Percentiles rank a stretch among this genome's conserved stretches.
Evolutionary conservation across 208 protist species (phyloP).

Genomic region (Strigomonas galati): DNA sequence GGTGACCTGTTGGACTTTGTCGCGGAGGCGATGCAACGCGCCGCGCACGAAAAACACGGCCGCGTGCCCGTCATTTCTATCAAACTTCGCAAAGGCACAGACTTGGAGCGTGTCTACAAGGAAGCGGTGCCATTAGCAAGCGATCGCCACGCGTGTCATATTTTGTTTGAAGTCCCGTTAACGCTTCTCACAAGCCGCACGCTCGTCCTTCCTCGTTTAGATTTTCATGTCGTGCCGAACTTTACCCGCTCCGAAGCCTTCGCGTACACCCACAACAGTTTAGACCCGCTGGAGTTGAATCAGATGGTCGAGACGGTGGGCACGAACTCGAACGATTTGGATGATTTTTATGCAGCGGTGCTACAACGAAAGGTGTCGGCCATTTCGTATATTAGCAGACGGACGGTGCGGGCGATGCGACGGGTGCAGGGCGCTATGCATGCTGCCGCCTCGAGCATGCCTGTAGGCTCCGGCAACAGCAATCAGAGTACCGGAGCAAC

Average conservation of each 20-base stretch:
- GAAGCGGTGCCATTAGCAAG: constrained; percentile 65
- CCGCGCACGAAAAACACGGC: constrained; percentile 22
- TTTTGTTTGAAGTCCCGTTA: constrained; percentile 72
- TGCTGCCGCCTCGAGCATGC: constrained; percentile 6
- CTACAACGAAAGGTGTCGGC: constrained; percentile 48
- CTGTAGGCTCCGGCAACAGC: too few species aligned
- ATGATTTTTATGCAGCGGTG: constrained; percentile 76
- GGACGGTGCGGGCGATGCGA: constrained; percentile 69
- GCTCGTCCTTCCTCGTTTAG: constrained; percentile 57
- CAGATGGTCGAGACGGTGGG: constrained; percentile 75
- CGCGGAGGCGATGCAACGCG: constrained; percentile 34
- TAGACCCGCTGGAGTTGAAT: constrained; percentile 69
- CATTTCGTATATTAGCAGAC: constrained; percentile 59
- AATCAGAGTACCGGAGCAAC: too few species aligned
- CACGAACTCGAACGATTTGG: constrained; percentile 79
- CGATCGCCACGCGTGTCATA: constrained; percentile 66
- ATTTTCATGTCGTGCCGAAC: constrained; percentile 73
- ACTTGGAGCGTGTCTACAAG: constrained; percentile 61
- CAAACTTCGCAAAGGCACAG: constrained; percentile 65
- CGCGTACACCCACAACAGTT: constrained; percentile 65
- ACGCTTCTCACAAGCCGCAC: constrained; percentile 49
- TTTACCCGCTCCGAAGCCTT: constrained; percentile 70
- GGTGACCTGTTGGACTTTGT: constrained; percentile 79
- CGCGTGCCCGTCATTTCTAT: constrained; percentile 62
- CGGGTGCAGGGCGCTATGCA: constrained; percentile 28